These are phyloP conservation scores for Cladosporium austrohemisphaericum DNA, from an alignment of 2,329 filamentous ascomycete genomes.

Conservation along the genomic window DNA sequence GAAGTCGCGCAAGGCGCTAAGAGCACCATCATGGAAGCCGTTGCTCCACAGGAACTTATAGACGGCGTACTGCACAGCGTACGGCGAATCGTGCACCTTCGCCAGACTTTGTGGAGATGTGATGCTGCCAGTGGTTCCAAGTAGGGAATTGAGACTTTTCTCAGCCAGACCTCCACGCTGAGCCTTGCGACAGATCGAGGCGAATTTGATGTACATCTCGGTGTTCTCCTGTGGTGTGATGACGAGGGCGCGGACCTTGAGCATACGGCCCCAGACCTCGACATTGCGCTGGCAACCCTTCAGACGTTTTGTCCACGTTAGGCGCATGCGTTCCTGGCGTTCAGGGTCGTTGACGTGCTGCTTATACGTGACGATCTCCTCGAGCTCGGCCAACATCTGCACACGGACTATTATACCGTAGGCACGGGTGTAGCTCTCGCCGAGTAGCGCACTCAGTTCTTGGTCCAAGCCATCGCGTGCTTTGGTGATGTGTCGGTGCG, in stretches of 20 bases:
- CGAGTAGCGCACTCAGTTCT: slow-evolving; percentile 91
- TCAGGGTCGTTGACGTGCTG: slow-evolving; percentile 74
- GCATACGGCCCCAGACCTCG: slow-evolving; percentile 97
- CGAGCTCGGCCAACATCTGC: slow-evolving; percentile 97
- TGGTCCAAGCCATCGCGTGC: slow-evolving; percentile 92
- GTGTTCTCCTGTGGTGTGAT: slow-evolving; percentile 90
- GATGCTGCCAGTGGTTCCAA: slow-evolving; percentile 49
- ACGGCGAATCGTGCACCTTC: slow-evolving; percentile 50
- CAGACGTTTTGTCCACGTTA: slow-evolving; percentile 92
- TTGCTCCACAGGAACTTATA: slow-evolving; percentile 96
- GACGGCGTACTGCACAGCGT: slow-evolving; percentile 91
- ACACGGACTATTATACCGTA: slow-evolving; percentile 98
- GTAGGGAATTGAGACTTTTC: slow-evolving; percentile 87
- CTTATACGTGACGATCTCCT: slow-evolving; percentile 98
- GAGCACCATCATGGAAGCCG: slow-evolving; percentile 61
- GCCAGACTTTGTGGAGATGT: slow-evolving; percentile 60
- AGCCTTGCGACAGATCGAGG: slow-evolving; percentile 95
- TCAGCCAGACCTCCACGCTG: slow-evolving; percentile 91
- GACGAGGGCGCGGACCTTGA: slow-evolving; percentile 88
- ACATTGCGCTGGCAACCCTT: slow-evolving; percentile 95
- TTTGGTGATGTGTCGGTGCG: slow-evolving; percentile 82
- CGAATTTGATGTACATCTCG: slow-evolving; percentile 99
- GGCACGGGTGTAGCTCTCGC: slow-evolving; percentile 95
- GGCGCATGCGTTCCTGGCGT: slow-evolving; percentile 85
- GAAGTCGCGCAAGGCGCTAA: slow-evolving; percentile 60